These are phyloP conservation scores for Suhomyces tanzawaensis DNA, from an alignment of 805 yeast species.

Conservation along the genomic window DNA sequence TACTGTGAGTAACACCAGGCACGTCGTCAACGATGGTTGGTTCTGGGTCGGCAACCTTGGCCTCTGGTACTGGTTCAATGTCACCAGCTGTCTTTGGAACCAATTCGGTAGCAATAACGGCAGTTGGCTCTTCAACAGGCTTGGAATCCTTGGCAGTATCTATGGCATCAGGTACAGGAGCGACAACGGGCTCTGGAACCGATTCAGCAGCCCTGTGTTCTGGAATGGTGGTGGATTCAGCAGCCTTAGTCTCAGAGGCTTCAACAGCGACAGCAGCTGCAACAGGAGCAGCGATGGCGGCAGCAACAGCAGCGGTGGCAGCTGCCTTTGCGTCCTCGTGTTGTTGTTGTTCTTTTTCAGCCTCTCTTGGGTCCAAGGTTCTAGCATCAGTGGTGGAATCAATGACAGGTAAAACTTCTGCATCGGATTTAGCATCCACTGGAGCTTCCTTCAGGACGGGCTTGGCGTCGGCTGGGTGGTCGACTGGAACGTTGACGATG, in stretches of 20 bases:
- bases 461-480: not conserved
- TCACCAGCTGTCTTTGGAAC: not conserved
- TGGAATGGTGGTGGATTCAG: not conserved
- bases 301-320: slow-evolving; percentile 7
- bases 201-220: not conserved
- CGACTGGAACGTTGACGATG: not conserved
- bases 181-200: not conserved
- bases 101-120: not conserved
- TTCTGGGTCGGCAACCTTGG: slow-evolving; percentile 3
- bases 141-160: slow-evolving; percentile 3
- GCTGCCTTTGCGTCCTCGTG: slow-evolving; percentile 16
- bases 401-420: slow-evolving; percentile 4
- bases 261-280: slow-evolving; percentile 2
- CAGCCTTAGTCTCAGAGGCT: slow-evolving; percentile 2
- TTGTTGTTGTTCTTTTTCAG: slow-evolving; percentile 1
- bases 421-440: slow-evolving; percentile 2
- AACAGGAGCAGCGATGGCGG: slow-evolving; percentile 7
- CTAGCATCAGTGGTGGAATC: slow-evolving; percentile 5
- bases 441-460: not conserved
- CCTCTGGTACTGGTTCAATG: slow-evolving; percentile 9
- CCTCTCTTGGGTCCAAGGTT: slow-evolving; percentile 11
- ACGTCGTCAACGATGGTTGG: slow-evolving; percentile 13
- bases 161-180: slow-evolving; percentile 2
- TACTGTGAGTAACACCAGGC: slow-evolving; percentile 6
- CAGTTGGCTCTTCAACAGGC: slow-evolving; percentile 5